Evolutionary conservation across 2,329 filamentous ascomycete genomes (phyloP), one percentile per base, ranked within the genome.

Genomic region (Alternaria infectoria): DNA sequence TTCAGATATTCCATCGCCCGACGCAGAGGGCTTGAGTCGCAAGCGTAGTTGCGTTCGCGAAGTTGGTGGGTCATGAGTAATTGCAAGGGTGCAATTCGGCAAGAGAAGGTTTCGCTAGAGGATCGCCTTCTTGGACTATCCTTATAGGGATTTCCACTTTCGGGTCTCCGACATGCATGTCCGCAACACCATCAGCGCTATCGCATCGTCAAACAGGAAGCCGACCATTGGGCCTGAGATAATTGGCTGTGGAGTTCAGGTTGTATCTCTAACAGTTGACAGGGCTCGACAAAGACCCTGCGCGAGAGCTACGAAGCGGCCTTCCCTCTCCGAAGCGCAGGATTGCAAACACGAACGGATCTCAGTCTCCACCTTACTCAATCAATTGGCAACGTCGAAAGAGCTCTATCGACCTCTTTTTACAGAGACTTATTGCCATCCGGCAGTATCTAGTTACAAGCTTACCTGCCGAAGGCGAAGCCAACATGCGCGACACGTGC

Each of bases 71-170:
- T 50, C 51, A 43, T 47, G 44, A 46, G 23, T 62, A 59, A 65
- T 61, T 54, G 30, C 50, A 55, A 57, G 59, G 59, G 50, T 45
- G 51, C 50, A 56, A 57, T 17, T 49, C 23, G 49, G 47, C 26
- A 17, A 46, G 49, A 51, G 36, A 64, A 59, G 57, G 44, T 60
- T 52, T 60, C 56, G 60, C 59, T 62, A 63, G n/a, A 50, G 49
- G 56, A 59, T 55, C 44, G 19, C 47, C 46, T 30, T 28, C 46
- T 26, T 45, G 32, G 36, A 30, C 36, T 54, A 59, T 50, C 32
- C 57, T 57, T 52, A 40, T 49, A 57, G 43, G 32, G 51, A 36
- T 12, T 26, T 21, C 47, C 56, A 51, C 43, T 50, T 57, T 60
- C 57, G 56, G 56, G 26, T 62, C 54, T 50, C 59, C 61, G 57